Percentiles rank a stretch among this genome's conserved stretches.
These are phyloP conservation scores for Pseudocercospora ulei DNA, from an alignment of 2,329 filamentous ascomycete species.

Conservation along the genomic window DNA sequence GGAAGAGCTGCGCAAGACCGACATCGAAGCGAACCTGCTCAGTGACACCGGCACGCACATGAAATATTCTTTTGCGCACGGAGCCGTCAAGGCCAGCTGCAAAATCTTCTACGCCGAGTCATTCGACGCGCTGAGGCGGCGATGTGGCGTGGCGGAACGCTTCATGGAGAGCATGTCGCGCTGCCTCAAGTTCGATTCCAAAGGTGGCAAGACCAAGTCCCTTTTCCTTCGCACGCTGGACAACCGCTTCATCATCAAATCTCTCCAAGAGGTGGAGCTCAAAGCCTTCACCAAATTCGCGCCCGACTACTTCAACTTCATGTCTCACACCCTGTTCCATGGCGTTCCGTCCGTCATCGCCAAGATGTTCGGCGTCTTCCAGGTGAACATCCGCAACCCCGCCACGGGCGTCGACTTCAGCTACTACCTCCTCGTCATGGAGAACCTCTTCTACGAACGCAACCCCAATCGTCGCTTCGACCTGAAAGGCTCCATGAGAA, in stretches of 20 bases:
- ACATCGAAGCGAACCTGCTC: conserved; percentile 72
- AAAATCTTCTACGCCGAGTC: conserved; percentile 99
- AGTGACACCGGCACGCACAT: conserved; percentile 82
- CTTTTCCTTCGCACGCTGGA: conserved; percentile 95
- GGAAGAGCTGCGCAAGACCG: conserved; percentile 53
- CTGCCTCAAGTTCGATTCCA: conserved; percentile 95
- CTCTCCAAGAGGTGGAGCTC: conserved; percentile 80
- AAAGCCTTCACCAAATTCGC: conserved; percentile 91
- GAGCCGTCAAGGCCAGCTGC: conserved; percentile 88
- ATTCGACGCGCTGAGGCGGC: conserved; percentile 85
- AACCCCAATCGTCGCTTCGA: conserved; percentile 73
- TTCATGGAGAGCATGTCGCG: conserved; percentile 91
- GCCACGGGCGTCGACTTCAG: conserved; percentile 86
- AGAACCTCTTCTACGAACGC: conserved; percentile 95
- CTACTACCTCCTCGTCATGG: conserved; percentile 87
- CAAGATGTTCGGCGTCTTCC: conserved; percentile 98
- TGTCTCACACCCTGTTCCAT: conserved; percentile 91
- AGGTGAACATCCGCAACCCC: conserved; percentile 93
- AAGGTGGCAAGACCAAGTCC: conserved; percentile 94
- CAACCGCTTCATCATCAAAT: conserved; percentile 87
- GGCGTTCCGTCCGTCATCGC: conserved; percentile 88
- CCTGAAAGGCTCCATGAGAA: conserved; percentile 95
- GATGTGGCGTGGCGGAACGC: conserved; percentile 85
- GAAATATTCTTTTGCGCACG: conserved; percentile 90
- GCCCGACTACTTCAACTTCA: conserved; percentile 93